Percentiles rank a stretch among this genome's conserved stretches.
These are phyloP conservation scores for Lactarius evosmus DNA, from an alignment of 768 basidiomycete species.

Conservation along the genomic window DNA sequence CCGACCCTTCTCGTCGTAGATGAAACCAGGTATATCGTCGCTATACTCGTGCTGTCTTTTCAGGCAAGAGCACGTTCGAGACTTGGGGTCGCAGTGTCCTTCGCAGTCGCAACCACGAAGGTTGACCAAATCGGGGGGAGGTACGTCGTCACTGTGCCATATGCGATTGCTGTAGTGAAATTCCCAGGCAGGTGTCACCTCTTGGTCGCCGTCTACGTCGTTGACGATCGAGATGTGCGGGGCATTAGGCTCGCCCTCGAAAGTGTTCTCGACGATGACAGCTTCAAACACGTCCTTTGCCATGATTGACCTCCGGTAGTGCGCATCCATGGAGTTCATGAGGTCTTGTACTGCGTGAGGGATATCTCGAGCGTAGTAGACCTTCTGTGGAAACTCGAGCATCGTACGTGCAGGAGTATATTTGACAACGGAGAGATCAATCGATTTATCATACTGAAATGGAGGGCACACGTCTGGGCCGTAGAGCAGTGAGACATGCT, in stretches of 20 bases:
- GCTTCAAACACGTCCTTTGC: slow-evolving; percentile 59
- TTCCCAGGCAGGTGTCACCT: slow-evolving; percentile 76
- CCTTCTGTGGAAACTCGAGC: slow-evolving; percentile 29
- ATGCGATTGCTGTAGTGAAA: slow-evolving; percentile 84
- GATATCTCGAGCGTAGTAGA: slow-evolving; percentile 46
- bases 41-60: slow-evolving; percentile 49
- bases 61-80: slow-evolving; percentile 69
- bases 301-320: slow-evolving; percentile 41
- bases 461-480: not conserved
- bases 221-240: slow-evolving; percentile 69
- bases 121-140: slow-evolving; percentile 54
- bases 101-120: slow-evolving; percentile 71
- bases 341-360: slow-evolving; percentile 62
- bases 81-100: slow-evolving; percentile 71
- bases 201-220: slow-evolving; percentile 50
- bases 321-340: slow-evolving; percentile 50
- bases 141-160: slow-evolving; percentile 68
- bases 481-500: not conserved
- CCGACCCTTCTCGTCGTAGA: slow-evolving; percentile 61
- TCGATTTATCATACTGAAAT: not conserved
- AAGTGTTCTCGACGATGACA: slow-evolving; percentile 62
- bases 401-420: slow-evolving; percentile 24
- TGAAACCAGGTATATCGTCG: slow-evolving; percentile 51
- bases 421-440: slow-evolving; percentile 16
- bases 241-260: slow-evolving; percentile 62